Evolutionary conservation across 768 basidiomycete species (phyloP), one percentile per base, ranked within the genome.

Genomic region (Hygrophorus russula): DNA sequence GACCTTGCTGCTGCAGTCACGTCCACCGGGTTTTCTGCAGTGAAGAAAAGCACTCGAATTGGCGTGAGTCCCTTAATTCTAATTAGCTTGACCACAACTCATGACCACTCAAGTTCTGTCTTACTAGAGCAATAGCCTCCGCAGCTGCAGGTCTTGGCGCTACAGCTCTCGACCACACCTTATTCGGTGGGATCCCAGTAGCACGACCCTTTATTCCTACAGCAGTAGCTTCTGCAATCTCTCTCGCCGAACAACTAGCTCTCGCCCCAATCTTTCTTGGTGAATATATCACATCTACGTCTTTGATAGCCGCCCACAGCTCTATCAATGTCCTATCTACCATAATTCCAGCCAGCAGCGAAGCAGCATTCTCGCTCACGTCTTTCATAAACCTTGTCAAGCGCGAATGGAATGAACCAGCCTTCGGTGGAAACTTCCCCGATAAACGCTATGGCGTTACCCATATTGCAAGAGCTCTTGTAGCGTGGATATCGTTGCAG

Each of bases 321-420:
- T 84, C 85, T 18, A 76, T 88, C 49, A 83, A 86, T 53, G 69
- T 79, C 36, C 73, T 88, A 32, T 73, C 80, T 8, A 68, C 73
- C 32, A 76, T 86, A 49, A 82, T 85, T 56, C 80, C 81, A 2
- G 80, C 80, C 3, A 78, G 76, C 53, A 80, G 77, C 53, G 87
- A 88, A 48, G 80, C 85, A 2, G 80, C 82, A 13, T 89, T 89
- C 59, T 87, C 85, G 1, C 65, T 91, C 5, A 79, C 76, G 7
- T 78, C 83, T 8, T 88, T 90, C 59, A 80, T 90, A 43, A 71
- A 68, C 27, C 76, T 91, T 27, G 84, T 90, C n/a, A 75, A 76
- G 41, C 67, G 80, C 31, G 87, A 91, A 63, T 83, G 83, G 80
- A 67, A 69, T 47, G 66, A 75, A 31, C 73, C 76, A 36, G 66